These are phyloP conservation scores for Podila horticola DNA, from an alignment of 192 early-diverging fungal species.

Conservation along the genomic window DNA sequence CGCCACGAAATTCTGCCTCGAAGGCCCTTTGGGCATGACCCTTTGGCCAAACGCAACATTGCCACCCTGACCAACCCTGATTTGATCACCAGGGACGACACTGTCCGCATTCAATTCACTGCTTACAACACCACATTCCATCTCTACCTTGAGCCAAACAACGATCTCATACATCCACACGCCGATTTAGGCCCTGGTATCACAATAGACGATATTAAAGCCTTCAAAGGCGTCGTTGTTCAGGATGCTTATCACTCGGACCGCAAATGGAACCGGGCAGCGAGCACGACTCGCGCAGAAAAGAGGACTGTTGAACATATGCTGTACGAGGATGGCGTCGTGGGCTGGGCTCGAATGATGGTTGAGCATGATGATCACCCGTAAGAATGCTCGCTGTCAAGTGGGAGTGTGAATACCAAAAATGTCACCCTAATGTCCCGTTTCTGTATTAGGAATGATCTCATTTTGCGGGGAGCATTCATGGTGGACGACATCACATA, in stretches of 20 bases:
- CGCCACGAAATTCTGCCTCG: slow-evolving; percentile 41
- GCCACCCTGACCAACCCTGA: background rate
- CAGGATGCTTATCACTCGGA: slow-evolving; percentile 37
- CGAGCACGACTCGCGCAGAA: slow-evolving; percentile 23
- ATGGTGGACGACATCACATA: slow-evolving; percentile 60
- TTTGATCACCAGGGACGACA: slow-evolving; percentile 52
- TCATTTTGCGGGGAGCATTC: slow-evolving; percentile 71
- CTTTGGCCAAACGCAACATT: slow-evolving; percentile 9
- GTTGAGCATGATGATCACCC: slow-evolving; percentile 48
- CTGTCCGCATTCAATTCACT: slow-evolving; percentile 62
- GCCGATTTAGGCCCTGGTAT: slow-evolving; percentile 49
- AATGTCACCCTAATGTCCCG: slow-evolving; percentile 9
- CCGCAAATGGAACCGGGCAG: slow-evolving; percentile 36
- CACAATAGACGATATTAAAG: slow-evolving; percentile 56
- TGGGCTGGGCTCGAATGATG: slow-evolving; percentile 66
- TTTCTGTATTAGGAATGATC: slow-evolving; percentile 21
- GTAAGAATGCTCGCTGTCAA: slow-evolving; percentile 3
- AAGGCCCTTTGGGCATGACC: slow-evolving; percentile 8
- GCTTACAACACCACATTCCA: slow-evolving; percentile 75
- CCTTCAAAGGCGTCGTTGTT: slow-evolving; percentile 66
- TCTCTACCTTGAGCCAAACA: slow-evolving; percentile 74
- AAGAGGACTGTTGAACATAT: slow-evolving; percentile 43
- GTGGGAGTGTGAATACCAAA: slow-evolving; percentile 19
- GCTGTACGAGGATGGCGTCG: slow-evolving; percentile 55
- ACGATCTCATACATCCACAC: slow-evolving; percentile 74